Evolutionary conservation across 352 stramenopile genomes (phyloP).

Genomic region (Globisporangium lucens): DNA sequence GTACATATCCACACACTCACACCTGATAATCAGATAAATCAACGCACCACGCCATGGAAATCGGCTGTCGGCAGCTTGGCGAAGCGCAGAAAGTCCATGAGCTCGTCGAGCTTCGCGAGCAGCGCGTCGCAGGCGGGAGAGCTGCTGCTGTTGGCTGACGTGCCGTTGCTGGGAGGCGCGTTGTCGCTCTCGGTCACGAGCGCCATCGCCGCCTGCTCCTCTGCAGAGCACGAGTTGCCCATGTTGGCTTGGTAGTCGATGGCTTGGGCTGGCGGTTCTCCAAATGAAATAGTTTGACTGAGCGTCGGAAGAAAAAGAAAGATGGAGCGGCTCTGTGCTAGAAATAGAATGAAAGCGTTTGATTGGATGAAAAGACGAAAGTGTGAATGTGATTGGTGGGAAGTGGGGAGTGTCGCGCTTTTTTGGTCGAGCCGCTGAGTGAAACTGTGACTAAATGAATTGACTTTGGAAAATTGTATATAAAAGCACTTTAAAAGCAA

Average conservation of each 20-base stretch:
- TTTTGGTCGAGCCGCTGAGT: neutral
- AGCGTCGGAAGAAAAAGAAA: slow-evolving; percentile 5
- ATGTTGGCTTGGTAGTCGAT: neutral
- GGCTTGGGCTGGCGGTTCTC: neutral
- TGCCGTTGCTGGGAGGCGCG: neutral
- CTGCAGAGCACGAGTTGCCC: slow-evolving; percentile 9
- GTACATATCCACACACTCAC: neutral
- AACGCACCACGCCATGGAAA: slow-evolving; percentile 61
- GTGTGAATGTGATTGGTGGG: neutral
- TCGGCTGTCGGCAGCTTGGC: slow-evolving; percentile 33
- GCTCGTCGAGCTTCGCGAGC: slow-evolving; percentile 76
- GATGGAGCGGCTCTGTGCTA: neutral
- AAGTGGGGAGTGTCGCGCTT: neutral
- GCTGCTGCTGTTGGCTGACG: neutral
- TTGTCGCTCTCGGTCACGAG: neutral
- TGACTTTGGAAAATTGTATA: no score
- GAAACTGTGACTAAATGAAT: no score
- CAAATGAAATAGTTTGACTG: slow-evolving; percentile 4
- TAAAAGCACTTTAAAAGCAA: no score
- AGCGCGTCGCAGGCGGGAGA: slow-evolving; percentile 55
- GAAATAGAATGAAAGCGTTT: neutral
- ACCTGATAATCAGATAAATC: slow-evolving; percentile 10
- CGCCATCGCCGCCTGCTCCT: slow-evolving; percentile 5
- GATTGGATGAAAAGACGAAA: neutral
- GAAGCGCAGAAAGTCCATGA: slow-evolving; percentile 85